Evolutionary conservation across 1,139 yeast species (phyloP).

Genomic region (Blastobotrys ciferrii): DNA sequence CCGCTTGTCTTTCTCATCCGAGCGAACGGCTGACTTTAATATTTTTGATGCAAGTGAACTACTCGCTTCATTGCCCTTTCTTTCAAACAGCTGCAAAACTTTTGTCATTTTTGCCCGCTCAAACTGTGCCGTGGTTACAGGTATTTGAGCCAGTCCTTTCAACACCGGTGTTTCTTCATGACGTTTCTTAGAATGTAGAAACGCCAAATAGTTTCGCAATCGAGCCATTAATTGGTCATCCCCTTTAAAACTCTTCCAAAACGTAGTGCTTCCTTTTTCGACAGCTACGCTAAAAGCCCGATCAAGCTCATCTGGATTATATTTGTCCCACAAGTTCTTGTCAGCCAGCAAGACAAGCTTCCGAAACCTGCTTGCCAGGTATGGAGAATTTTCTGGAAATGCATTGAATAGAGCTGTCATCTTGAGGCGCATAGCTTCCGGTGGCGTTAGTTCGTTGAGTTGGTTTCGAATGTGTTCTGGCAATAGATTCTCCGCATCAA

Average conservation of each 20-base stretch:
- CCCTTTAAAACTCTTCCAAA: constrained; percentile 27
- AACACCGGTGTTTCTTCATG: constrained; percentile 24
- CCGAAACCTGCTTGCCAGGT: constrained; percentile 2
- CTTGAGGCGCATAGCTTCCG: background rate
- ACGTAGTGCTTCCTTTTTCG: constrained; percentile 21
- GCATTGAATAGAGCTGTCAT: constrained; percentile 5
- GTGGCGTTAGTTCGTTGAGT: background rate
- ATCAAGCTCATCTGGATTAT: constrained; percentile 29
- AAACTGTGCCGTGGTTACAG: constrained; percentile 25
- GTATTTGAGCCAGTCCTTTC: constrained; percentile 24
- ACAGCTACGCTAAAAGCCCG: constrained; percentile 26
- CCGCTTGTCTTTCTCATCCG: background rate
- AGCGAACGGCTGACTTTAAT: background rate
- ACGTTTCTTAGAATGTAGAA: constrained; percentile 19
- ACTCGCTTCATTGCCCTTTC: constrained; percentile 21
- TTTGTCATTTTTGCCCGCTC: constrained; percentile 27
- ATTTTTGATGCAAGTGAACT: background rate
- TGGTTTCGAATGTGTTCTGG: constrained; percentile 8
- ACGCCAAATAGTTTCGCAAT: constrained; percentile 34
- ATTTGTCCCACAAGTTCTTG: constrained; percentile 22
- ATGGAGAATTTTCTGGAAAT: background rate
- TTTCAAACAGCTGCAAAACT: constrained; percentile 21
- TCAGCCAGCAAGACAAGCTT: constrained; percentile 10
- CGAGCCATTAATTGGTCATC: constrained; percentile 26
- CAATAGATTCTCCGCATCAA: background rate